Base-by-base conservation (phyloP, 352 stramenopile genomes). In the Phytophthora tentaculata region DNA sequence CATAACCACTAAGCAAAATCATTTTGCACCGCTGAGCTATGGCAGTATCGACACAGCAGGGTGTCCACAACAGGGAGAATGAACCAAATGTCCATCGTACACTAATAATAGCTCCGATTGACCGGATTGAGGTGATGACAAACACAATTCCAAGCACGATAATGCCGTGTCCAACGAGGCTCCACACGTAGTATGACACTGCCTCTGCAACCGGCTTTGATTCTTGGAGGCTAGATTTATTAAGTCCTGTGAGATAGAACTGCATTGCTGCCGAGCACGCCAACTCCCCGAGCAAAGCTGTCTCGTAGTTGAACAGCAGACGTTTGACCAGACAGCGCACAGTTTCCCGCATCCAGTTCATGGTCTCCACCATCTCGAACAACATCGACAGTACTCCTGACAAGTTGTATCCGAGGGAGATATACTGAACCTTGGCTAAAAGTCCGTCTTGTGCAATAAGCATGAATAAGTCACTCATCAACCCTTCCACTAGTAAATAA, bases 321-420 rank as follows among this genome's bases (percentile, higher is more conserved):
- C 62, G 62, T 37, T 69, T 69, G 47, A 63, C 29, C 2, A 56
- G 55, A n/a, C 45, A 64, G 19, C 62, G 53, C 13, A 29, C 12
- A 12, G 44, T 64, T 26, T 64, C 45, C 5, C n/a, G 19, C 23
- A 69, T 5, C 62, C 53, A 64, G 17, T 63, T 44, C 53, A 63
- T 69, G 7, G 29, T 64, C 20, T 69, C 62, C 14, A 69, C 47
- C 62, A 70, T 70, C 41, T 70, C 54, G 19, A 70, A 70, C 32
- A 64, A 22, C 47, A 70, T 64, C 35, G 62, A 70, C 10, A 69
- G 24, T 5, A 70, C 39, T 9, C 54, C 62, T 3, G 62, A 58
- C 32, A 70, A 50, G 20, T 70, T 70, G 35, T 70, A 70, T 5
- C 62, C 54, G 10, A 70, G 47, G 9, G 62, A 70, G 55, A 70